These are phyloP conservation scores for Aspergillus novofumigatus DNA, from an alignment of 2,329 filamentous ascomycete species.

Conservation along the genomic window DNA sequence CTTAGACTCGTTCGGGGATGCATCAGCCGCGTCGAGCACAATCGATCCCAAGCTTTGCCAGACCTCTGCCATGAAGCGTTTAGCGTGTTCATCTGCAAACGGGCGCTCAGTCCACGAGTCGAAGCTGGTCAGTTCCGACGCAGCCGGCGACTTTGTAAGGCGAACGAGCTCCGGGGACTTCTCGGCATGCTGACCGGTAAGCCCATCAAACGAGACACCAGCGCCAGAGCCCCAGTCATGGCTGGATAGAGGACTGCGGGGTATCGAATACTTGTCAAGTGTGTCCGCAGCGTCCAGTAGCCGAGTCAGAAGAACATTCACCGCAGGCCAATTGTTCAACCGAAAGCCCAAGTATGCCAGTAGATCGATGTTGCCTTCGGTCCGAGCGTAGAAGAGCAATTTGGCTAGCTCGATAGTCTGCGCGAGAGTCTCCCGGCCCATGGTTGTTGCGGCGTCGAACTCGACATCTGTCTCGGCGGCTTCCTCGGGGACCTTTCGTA, in stretches of 20 bases:
- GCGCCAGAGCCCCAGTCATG: constrained; percentile 22
- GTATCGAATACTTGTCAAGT: constrained; percentile 14
- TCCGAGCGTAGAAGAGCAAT: constrained; percentile 29
- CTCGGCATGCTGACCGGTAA: constrained; percentile 17
- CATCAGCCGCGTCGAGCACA: constrained; percentile 40
- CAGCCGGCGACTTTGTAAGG: background rate
- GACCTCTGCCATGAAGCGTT: constrained; percentile 33
- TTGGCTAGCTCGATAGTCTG: constrained; percentile 28
- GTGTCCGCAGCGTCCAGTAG: constrained; percentile 36
- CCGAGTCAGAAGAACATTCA: constrained; percentile 34
- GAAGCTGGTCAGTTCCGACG: constrained; percentile 10
- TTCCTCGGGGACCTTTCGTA: constrained; percentile 15
- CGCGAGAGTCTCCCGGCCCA: constrained; percentile 15
- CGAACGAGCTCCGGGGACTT: constrained; percentile 4
- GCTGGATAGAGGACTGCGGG: constrained; percentile 23
- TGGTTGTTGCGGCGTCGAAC: background rate
- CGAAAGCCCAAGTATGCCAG: constrained; percentile 38
- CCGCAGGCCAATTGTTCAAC: constrained; percentile 38
- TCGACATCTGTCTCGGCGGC: constrained; percentile 3
- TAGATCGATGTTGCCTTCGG: constrained; percentile 29
- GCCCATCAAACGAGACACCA: constrained; percentile 26
- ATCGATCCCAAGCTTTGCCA: constrained; percentile 39
- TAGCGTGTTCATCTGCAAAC: constrained; percentile 18
- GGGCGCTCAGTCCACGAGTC: constrained; percentile 25
- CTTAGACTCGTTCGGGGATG: constrained; percentile 29